phyloP scores from a whole-genome alignment of 495 filamentous ascomycete genomes.

The Aspergillus bridgeri region DNA sequence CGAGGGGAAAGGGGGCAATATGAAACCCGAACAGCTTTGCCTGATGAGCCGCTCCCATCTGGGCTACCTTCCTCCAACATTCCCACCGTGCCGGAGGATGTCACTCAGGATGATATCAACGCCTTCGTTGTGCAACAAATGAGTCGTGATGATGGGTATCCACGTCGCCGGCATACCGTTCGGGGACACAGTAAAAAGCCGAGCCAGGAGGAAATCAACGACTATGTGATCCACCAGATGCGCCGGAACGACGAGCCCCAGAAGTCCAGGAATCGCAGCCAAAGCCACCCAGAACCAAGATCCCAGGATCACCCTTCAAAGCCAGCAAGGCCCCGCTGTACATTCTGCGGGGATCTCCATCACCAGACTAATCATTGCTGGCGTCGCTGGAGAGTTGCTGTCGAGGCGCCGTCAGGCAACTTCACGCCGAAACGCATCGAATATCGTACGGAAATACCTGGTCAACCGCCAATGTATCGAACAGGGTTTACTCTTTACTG shows the following conservation, averaged over 20 bases:
- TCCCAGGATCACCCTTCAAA: conserved; percentile 4
- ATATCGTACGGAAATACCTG: conserved; percentile 17
- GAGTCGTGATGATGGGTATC: conserved; percentile 9
- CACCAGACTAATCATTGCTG: conserved; percentile 23
- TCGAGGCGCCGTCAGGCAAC: conserved; percentile 23
- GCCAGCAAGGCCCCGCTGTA: conserved; percentile 12
- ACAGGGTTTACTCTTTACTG: conserved; percentile 21
- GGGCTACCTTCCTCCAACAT: background rate
- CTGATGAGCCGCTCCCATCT: background rate
- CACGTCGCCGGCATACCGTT: conserved; percentile 6
- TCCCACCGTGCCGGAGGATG: background rate
- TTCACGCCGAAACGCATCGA: conserved; percentile 23
- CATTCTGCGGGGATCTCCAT: conserved; percentile 22
- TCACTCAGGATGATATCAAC: conserved; percentile 28
- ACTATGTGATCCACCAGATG: conserved; percentile 32
- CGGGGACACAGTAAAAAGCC: conserved; percentile 23
- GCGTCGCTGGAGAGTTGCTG: conserved; percentile 25
- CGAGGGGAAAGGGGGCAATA: background rate
- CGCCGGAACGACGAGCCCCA: conserved; percentile 23
- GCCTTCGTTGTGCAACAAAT: conserved; percentile 27
- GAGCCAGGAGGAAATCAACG: conserved; percentile 34
- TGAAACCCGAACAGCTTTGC: background rate
- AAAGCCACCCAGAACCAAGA: conserved; percentile 24
- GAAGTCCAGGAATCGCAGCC: conserved; percentile 21
- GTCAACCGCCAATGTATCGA: conserved; percentile 25